Conservation (phyloP, 192 early-diverging fungal genomes). For the Chytriomyces sp. region DNA sequence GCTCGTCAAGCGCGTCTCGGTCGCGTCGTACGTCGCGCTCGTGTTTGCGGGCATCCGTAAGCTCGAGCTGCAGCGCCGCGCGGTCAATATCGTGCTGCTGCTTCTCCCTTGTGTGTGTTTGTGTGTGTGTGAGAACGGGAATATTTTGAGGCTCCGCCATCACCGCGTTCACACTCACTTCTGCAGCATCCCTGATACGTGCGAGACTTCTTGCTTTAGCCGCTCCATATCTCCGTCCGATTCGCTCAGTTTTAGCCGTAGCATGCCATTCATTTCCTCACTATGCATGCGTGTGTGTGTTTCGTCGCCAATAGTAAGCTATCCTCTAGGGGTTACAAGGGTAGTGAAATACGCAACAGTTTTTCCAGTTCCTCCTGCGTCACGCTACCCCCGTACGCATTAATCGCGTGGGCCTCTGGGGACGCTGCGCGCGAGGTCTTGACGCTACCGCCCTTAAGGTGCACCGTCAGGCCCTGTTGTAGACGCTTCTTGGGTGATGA, state of each 20-base stretch:
- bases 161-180: neutral
- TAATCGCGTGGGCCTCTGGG: conserved; percentile 14
- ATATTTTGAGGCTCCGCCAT: neutral
- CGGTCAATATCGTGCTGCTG: conserved; percentile 46
- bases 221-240: conserved; percentile 34
- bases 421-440: conserved; percentile 18
- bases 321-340: too few relatives aligned
- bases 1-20: conserved; percentile 39
- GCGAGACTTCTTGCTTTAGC: conserved; percentile 19
- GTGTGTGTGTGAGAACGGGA: neutral
- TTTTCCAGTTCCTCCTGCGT: conserved; percentile 37
- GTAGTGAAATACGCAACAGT: conserved; percentile 19
- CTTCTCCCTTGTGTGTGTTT: conserved; percentile 30
- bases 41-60: conserved; percentile 35
- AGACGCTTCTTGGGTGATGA: conserved; percentile 12
- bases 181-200: neutral
- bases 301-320: too few relatives aligned
- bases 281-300: too few relatives aligned
- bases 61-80: conserved; percentile 49
- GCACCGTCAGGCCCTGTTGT: conserved; percentile 16
- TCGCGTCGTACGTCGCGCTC: conserved; percentile 33
- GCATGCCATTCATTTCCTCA: conserved; percentile 49
- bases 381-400: neutral
- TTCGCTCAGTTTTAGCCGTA: conserved; percentile 45
- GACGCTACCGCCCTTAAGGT: conserved; percentile 14